Conservation (phyloP, 805 yeast genomes). For the Saturnispora quitensis region DNA sequence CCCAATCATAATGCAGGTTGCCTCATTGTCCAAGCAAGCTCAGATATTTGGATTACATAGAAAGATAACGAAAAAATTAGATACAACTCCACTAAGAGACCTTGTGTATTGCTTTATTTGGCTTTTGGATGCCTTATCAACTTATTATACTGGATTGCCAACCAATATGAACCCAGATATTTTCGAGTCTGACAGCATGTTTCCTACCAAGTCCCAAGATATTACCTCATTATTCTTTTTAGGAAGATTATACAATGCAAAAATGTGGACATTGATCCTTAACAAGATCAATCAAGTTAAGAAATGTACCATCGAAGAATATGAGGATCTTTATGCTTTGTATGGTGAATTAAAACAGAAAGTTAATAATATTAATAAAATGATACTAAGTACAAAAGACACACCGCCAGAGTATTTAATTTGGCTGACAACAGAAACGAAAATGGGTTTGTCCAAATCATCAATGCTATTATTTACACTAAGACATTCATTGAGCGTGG, state of each 20-base stretch:
- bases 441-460: slow-evolving; percentile 17
- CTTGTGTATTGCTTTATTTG: slow-evolving; percentile 17
- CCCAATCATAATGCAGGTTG: slow-evolving; percentile 11
- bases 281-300: slow-evolving; percentile 16
- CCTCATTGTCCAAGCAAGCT: slow-evolving; percentile 12
- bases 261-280: slow-evolving; percentile 13
- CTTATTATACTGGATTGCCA: slow-evolving; percentile 19
- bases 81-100: slow-evolving; percentile 12
- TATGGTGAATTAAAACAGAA: slow-evolving; percentile 8
- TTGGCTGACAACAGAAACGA: slow-evolving; percentile 16
- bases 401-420: slow-evolving; percentile 3
- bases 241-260: slow-evolving; percentile 15
- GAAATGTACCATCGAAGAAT: slow-evolving; percentile 5
- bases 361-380: slow-evolving; percentile 10
- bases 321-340: slow-evolving; percentile 5
- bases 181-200: slow-evolving; percentile 14
- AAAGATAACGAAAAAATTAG: slow-evolving; percentile 7
- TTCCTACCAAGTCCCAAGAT: slow-evolving; percentile 11
- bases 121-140: slow-evolving; percentile 16
- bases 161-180: slow-evolving; percentile 14
- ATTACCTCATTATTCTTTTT: slow-evolving; percentile 10
- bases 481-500: slow-evolving; percentile 7
- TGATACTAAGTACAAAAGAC: slow-evolving; percentile 2
- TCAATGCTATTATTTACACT: slow-evolving; percentile 14
- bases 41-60: slow-evolving; percentile 19